Conservation (phyloP, 2,329 filamentous ascomycete genomes). For the Pyrenophora graminea region DNA sequence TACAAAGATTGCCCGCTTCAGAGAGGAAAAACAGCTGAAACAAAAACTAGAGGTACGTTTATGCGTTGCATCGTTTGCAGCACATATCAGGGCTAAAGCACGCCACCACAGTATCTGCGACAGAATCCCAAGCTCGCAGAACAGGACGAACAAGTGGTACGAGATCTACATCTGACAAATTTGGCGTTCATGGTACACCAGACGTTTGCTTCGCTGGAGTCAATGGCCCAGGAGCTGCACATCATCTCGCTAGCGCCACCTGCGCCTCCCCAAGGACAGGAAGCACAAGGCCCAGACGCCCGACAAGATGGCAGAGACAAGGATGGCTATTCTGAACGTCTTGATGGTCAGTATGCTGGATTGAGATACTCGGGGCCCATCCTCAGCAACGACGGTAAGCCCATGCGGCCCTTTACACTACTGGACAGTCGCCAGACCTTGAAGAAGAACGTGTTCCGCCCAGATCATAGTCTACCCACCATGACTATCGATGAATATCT, state of each 20-base stretch:
- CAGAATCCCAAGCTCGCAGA: conserved; percentile 64
- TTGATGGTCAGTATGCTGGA: conserved; percentile 62
- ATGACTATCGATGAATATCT: conserved; percentile 99
- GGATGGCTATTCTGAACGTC: conserved; percentile 69
- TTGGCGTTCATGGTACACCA: conserved; percentile 75
- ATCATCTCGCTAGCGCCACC: conserved; percentile 77
- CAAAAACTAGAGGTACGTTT: conserved; percentile 71
- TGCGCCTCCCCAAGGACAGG: conserved; percentile 49
- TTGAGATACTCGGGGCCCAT: conserved; percentile 68
- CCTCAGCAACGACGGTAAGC: conserved; percentile 77
- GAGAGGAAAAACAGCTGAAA: conserved; percentile 82
- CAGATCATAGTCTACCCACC: conserved; percentile 90
- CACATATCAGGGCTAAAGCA: conserved; percentile 22
- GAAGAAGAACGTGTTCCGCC: conserved; percentile 79
- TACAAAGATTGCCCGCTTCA: conserved; percentile 83
- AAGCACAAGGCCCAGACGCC: conserved; percentile 48
- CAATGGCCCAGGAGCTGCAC: conserved; percentile 80
- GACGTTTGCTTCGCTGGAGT: conserved; percentile 85
- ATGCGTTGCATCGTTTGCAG: conserved; percentile 13
- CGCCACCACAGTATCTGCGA: conserved; percentile 57
- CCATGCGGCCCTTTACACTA: conserved; percentile 87
- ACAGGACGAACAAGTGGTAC: conserved; percentile 82
- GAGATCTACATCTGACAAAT: conserved; percentile 77
- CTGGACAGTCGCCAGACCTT: conserved; percentile 76
- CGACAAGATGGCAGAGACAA: conserved; percentile 53